Conservation (phyloP, 2,329 filamentous ascomycete species). For the Gnomoniopsis sp. region DNA sequence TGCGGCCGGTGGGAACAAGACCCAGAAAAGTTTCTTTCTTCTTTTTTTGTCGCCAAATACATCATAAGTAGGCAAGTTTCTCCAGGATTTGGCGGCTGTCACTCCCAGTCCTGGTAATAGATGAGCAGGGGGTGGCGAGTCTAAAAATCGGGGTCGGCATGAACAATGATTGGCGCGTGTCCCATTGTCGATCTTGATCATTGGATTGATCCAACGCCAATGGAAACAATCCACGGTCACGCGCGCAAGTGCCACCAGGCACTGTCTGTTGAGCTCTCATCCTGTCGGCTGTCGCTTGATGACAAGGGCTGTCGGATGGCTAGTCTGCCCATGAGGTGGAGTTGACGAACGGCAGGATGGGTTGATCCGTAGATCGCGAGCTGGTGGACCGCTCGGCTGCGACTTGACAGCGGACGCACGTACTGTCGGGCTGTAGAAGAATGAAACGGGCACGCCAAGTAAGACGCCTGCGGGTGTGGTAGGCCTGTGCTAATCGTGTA, state of each 20-base stretch:
- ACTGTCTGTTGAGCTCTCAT: neutral
- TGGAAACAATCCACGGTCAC: neutral
- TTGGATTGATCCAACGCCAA: conserved; percentile 1
- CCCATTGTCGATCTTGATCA: neutral
- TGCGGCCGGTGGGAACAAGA: neutral
- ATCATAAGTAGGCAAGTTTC: neutral
- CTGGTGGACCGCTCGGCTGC: neutral
- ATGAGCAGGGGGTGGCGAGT: conserved; percentile 20
- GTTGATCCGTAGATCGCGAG: conserved; percentile 14
- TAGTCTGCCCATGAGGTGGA: neutral
- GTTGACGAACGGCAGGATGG: neutral
- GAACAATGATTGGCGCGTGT: conserved; percentile 6
- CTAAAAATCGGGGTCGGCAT: conserved; percentile 5
- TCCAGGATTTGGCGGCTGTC: neutral
- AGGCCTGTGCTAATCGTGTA: too few species aligned
- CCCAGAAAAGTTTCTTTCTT: neutral
- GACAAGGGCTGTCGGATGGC: neutral
- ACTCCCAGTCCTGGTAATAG: neutral
- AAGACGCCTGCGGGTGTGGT: neutral
- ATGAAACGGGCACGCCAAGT: neutral
- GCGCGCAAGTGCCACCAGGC: neutral
- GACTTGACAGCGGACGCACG: neutral
- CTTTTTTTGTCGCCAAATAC: neutral
- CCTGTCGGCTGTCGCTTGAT: neutral
- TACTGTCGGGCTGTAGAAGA: too few species aligned